Percentiles rank a stretch among this genome's conserved stretches.
phyloP scores from a whole-genome alignment of 768 basidiomycete genomes.

The Amanita fuliginea region DNA sequence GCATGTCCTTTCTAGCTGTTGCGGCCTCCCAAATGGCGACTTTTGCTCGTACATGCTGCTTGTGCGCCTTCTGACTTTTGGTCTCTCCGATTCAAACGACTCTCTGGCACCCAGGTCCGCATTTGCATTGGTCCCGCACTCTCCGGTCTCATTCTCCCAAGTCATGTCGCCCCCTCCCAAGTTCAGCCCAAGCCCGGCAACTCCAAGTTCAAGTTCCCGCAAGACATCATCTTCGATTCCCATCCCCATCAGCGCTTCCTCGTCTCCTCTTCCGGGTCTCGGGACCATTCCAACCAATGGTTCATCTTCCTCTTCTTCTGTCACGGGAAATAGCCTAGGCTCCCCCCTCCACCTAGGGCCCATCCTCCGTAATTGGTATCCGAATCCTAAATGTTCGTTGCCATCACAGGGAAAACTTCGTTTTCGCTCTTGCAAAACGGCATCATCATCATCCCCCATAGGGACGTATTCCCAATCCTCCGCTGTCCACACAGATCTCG shows the following conservation, averaged over 20 bases:
- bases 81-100: slow-evolving; percentile 16
- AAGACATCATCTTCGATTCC: slow-evolving; percentile 13
- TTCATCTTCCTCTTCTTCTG: slow-evolving; percentile 24
- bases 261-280: slow-evolving; percentile 6
- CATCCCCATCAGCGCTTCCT: slow-evolving; percentile 13
- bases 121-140: not conserved
- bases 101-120: slow-evolving; percentile 2
- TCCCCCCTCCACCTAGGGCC: slow-evolving; percentile 9
- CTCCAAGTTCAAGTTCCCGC: slow-evolving; percentile 21
- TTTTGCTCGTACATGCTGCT: slow-evolving; percentile 21
- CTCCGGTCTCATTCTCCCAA: slow-evolving; percentile 7
- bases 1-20: not conserved
- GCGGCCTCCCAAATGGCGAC: slow-evolving; percentile 7
- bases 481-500: slow-evolving; percentile 23
- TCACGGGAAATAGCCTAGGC: slow-evolving; percentile 27
- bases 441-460: not conserved
- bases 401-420: not conserved
- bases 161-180: slow-evolving; percentile 16
- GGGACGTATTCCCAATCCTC: slow-evolving; percentile 21
- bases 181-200: slow-evolving; percentile 17
- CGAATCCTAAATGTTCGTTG: slow-evolving; percentile 1
- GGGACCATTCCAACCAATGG: not conserved
- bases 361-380: slow-evolving; percentile 8
- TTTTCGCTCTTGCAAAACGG: slow-evolving; percentile 1
- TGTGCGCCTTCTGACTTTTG: slow-evolving; percentile 19